phyloP scores from a whole-genome alignment of 2,329 filamentous ascomycete species.

The Ophiosphaerella narmari region DNA sequence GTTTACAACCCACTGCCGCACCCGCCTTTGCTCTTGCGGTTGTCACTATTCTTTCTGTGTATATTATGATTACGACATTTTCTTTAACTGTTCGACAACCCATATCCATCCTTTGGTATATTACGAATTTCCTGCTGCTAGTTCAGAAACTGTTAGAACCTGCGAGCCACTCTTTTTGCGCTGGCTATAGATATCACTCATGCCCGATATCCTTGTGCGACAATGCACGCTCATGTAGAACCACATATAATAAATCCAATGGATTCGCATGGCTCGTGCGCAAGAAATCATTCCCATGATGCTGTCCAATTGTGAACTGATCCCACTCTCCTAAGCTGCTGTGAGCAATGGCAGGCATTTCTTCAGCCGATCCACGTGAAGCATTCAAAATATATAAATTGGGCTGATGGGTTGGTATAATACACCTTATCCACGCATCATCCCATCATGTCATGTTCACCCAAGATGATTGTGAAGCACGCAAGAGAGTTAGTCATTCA shows the following conservation, averaged over 20 bases:
- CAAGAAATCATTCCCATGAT: constrained; percentile 4
- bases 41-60: constrained; percentile 28
- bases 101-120: constrained; percentile 7
- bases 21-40: background rate
- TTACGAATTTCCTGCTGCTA: constrained; percentile 22
- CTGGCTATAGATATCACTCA: constrained; percentile 8
- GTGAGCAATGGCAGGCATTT: no score
- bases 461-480: no score
- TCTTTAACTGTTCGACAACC: constrained; percentile 15
- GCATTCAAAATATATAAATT: no score
- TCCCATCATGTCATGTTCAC: no score
- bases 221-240: constrained; percentile 29
- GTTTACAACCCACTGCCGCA: constrained; percentile 8
- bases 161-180: constrained; percentile 12
- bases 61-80: constrained; percentile 35
- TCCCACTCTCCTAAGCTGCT: no score
- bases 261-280: constrained; percentile 33
- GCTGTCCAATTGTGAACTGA: no score
- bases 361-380: no score
- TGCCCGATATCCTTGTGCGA: constrained; percentile 15
- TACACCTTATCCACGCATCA: no score
- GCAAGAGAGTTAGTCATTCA: no score
- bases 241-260: constrained; percentile 11
- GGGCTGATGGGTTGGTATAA: no score
- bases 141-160: constrained; percentile 12